phyloP scores from a whole-genome alignment of 2,329 filamentous ascomycete genomes.

The Exophiala spinifera region DNA sequence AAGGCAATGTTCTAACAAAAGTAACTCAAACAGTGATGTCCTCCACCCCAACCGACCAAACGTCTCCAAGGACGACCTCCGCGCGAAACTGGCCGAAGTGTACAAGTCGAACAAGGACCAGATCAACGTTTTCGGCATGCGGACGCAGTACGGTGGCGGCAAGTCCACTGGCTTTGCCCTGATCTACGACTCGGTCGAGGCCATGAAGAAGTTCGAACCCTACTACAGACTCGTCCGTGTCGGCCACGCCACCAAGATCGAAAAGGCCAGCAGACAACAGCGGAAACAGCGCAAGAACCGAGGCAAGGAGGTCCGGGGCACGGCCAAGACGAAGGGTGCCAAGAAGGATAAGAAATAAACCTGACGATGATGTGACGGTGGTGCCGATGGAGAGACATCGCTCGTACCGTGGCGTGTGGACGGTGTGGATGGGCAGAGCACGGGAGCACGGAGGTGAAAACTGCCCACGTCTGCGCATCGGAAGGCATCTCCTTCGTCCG shows the following conservation, averaged over 20 bases:
- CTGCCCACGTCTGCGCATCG: too few species aligned
- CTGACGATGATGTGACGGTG: slow-evolving; percentile 22
- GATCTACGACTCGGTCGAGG: slow-evolving; percentile 96
- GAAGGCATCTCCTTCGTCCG: too few species aligned
- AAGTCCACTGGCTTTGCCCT: slow-evolving; percentile 99
- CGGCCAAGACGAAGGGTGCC: slow-evolving; percentile 95
- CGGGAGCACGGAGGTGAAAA: too few species aligned
- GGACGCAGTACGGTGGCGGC: slow-evolving; percentile 98
- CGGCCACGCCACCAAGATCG: slow-evolving; percentile 87
- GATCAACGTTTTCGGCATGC: slow-evolving; percentile 96
- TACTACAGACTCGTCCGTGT: slow-evolving; percentile 95
- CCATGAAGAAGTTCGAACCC: slow-evolving; percentile 99
- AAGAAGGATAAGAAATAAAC: slow-evolving; percentile 77
- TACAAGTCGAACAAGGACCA: slow-evolving; percentile 99
- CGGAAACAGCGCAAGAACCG: slow-evolving; percentile 99
- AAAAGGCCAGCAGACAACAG: slow-evolving; percentile 98
- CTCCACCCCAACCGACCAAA: slow-evolving; percentile 98
- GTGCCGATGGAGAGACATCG: too few species aligned
- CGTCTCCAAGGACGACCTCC: slow-evolving; percentile 99
- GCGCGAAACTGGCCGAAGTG: slow-evolving; percentile 85
- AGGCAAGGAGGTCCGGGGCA: slow-evolving; percentile 96
- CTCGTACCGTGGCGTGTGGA: slow-evolving; percentile 10
- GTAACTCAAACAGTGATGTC: slow-evolving; percentile 70
- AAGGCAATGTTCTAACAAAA: neutral
- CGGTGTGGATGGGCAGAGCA: too few species aligned